A percentile compares a stretch with the other conserved stretches of the same genome.
These are phyloP conservation scores for Aspergillus aculeatinus DNA, from an alignment of 2,329 filamentous ascomycete genomes.

Conservation along the genomic window DNA sequence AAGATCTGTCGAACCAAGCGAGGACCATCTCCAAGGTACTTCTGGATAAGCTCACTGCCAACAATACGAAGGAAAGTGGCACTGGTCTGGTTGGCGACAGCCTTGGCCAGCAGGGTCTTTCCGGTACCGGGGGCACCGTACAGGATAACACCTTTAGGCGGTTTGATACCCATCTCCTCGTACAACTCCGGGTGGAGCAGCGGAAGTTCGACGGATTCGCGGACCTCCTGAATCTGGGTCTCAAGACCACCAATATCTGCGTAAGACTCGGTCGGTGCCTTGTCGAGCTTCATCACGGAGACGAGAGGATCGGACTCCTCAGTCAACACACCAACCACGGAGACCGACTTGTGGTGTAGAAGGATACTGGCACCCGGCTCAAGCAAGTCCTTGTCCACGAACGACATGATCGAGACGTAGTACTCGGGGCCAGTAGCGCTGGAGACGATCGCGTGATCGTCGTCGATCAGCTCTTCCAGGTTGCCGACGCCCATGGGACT, in stretches of 20 bases:
- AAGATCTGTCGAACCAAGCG: slow-evolving; percentile 90
- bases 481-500: slow-evolving; percentile 98
- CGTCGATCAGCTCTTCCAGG: slow-evolving; percentile 97
- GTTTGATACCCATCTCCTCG: slow-evolving; percentile 99
- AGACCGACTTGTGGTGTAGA: slow-evolving; percentile 95
- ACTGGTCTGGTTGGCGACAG: slow-evolving; percentile 97
- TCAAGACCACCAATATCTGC: slow-evolving; percentile 97
- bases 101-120: slow-evolving; percentile 94
- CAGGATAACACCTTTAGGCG: slow-evolving; percentile 97
- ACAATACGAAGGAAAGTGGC: slow-evolving; percentile 97
- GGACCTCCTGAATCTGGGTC: slow-evolving; percentile 92
- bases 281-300: slow-evolving; percentile 98
- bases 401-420: slow-evolving; percentile 99
- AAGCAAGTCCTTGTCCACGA: slow-evolving; percentile 96
- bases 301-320: slow-evolving; percentile 95
- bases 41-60: slow-evolving; percentile 95
- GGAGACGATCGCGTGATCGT: slow-evolving; percentile 97
- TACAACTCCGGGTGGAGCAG: slow-evolving; percentile 95
- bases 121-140: slow-evolving; percentile 96
- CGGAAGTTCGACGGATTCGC: slow-evolving; percentile 94
- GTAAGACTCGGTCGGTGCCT: slow-evolving; percentile 96
- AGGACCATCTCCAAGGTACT: slow-evolving; percentile 95
- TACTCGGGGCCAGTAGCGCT: slow-evolving; percentile 97
- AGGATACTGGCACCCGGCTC: slow-evolving; percentile 95
- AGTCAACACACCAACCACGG: slow-evolving; percentile 93